Percentiles rank a stretch among this genome's conserved stretches.
Conservation (phyloP, 306 rosid species). For the Biancaea sappan region DNA sequence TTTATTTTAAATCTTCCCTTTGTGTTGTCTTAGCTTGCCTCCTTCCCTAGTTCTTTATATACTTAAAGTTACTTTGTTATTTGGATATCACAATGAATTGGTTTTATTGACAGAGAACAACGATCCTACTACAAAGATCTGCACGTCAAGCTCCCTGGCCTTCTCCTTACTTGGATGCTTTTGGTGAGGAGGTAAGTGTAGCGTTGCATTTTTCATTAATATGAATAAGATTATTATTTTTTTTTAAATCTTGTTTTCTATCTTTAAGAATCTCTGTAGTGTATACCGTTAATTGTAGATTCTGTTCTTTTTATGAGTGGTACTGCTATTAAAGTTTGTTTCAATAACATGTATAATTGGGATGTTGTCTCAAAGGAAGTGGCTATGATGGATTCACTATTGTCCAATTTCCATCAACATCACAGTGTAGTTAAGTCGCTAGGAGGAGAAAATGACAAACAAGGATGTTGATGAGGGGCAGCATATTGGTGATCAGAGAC, state of each 20-base stretch:
- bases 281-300: background rate
- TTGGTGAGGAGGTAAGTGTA: conserved; percentile 92
- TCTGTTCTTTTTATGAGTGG: background rate
- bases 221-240: background rate
- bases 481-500: background rate
- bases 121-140: conserved; percentile 82
- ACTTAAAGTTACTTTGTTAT: conserved; percentile 1
- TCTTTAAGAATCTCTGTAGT: background rate
- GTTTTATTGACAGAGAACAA: conserved; percentile 66
- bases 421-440: background rate
- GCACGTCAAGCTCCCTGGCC: conserved; percentile 99
- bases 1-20: conserved; percentile 2
- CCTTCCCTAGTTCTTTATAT: conserved; percentile 1
- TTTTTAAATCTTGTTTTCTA: background rate
- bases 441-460: background rate
- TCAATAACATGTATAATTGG: background rate
- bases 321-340: conserved; percentile 5
- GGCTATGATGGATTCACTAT: background rate
- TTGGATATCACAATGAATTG: conserved; percentile 8
- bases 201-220: conserved; percentile 15
- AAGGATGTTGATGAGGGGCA: background rate
- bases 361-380: background rate
- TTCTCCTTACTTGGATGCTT: conserved; percentile 91
- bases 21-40: conserved; percentile 8
- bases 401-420: background rate